A percentile compares a stretch with the other conserved stretches of the same genome.
Conservation (phyloP, 768 basidiomycete genomes). For the Melanogaster broomeanus region DNA sequence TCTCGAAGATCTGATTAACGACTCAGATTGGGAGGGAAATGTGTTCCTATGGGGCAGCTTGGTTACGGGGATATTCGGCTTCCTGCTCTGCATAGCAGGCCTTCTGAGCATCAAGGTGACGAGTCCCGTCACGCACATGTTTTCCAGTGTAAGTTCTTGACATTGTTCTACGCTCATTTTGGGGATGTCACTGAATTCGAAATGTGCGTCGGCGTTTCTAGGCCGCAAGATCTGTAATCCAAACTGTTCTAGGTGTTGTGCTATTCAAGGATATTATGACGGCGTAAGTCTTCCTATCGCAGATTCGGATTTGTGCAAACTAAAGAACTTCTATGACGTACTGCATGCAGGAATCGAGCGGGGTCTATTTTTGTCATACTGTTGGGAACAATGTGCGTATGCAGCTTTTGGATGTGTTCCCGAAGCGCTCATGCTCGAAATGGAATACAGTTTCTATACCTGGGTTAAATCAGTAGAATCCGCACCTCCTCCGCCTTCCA, state of each 20-base stretch:
- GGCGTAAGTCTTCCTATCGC: slow-evolving; percentile 46
- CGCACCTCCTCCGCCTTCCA: slow-evolving; percentile 17
- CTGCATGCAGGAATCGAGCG: slow-evolving; percentile 66
- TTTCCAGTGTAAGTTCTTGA: slow-evolving; percentile 60
- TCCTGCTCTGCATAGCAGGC: slow-evolving; percentile 77
- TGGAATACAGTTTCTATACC: slow-evolving; percentile 51
- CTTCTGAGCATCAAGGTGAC: slow-evolving; percentile 82
- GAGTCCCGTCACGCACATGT: slow-evolving; percentile 85
- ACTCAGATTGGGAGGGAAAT: slow-evolving; percentile 47
- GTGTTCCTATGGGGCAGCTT: slow-evolving; percentile 65
- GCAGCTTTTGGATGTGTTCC: background rate
- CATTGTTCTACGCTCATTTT: background rate
- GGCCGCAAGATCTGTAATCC: slow-evolving; percentile 83
- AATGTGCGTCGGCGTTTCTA: no score
- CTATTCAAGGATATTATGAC: slow-evolving; percentile 76
- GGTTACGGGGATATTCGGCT: slow-evolving; percentile 78
- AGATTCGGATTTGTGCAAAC: background rate
- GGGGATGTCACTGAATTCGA: slow-evolving; percentile 2
- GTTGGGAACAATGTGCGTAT: slow-evolving; percentile 61
- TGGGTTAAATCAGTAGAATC: slow-evolving; percentile 42
- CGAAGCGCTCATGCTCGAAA: background rate
- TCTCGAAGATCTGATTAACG: slow-evolving; percentile 41
- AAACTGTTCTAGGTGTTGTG: slow-evolving; percentile 78
- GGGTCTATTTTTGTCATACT: slow-evolving; percentile 68
- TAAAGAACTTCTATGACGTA: slow-evolving; percentile 4